Evolutionary conservation across 208 protist genomes (phyloP).

Genomic region (Plasmodiophora brassicae): DNA sequence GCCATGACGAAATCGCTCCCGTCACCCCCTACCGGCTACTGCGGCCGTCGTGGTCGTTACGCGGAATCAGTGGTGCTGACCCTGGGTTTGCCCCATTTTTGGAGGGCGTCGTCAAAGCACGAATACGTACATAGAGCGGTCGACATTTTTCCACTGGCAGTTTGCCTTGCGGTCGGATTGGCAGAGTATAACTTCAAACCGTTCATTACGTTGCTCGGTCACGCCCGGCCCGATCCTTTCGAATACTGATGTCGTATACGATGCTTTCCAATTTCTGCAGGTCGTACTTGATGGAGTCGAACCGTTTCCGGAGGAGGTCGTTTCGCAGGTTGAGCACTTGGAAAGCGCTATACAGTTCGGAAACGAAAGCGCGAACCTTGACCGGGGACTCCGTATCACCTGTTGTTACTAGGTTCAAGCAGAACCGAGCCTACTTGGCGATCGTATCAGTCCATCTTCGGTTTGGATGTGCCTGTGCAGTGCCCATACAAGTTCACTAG

Average conservation of each 20-base stretch:
- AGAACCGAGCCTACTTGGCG: neutral
- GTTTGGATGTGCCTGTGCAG: neutral
- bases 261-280: slow-evolving; percentile 25
- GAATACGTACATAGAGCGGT: no score
- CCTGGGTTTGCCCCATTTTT: no score
- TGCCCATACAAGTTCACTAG: neutral
- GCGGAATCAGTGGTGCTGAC: no score
- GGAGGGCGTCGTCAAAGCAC: no score
- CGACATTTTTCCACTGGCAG: no score
- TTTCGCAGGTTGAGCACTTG: neutral
- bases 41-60: no score
- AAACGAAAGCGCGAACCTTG: neutral
- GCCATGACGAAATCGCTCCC: no score
- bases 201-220: no score
- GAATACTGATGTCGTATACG: neutral
- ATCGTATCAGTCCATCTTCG: neutral
- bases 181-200: no score
- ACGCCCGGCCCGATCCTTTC: no score
- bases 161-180: no score
- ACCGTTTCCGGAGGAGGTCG: neutral
- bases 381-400: neutral
- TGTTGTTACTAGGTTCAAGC: neutral
- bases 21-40: no score
- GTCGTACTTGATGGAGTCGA: slow-evolving; percentile 24
- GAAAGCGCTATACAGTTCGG: slow-evolving; percentile 6